These are phyloP conservation scores for Boletus coccyginus DNA, from an alignment of 768 basidiomycete genomes.

Conservation along the genomic window DNA sequence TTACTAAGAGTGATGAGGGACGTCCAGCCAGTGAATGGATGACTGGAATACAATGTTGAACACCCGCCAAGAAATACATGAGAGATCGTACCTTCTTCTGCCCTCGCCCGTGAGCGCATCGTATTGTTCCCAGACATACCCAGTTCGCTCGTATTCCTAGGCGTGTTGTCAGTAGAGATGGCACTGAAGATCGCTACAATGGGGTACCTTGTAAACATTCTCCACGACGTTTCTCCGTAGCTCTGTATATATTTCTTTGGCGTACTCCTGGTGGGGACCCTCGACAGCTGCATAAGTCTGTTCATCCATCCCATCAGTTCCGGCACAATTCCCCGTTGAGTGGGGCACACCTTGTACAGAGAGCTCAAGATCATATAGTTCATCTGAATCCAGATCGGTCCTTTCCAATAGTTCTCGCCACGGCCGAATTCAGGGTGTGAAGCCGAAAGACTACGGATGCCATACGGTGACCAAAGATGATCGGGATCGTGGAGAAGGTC, in stretches of 20 bases:
- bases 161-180: slow-evolving; percentile 4
- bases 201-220: slow-evolving; percentile 67
- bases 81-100: slow-evolving; percentile 62
- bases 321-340: neutral
- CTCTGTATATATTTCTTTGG: slow-evolving; percentile 75
- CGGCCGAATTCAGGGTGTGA: slow-evolving; percentile 86
- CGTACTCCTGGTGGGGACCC: slow-evolving; percentile 79
- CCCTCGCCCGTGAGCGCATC: slow-evolving; percentile 83
- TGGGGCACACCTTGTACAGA: slow-evolving; percentile 60
- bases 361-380: slow-evolving; percentile 87
- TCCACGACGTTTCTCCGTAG: slow-evolving; percentile 80
- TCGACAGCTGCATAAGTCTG: slow-evolving; percentile 75
- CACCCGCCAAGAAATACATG: slow-evolving; percentile 1
- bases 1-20: slow-evolving; percentile 84
- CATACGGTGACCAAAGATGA: slow-evolving; percentile 90
- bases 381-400: slow-evolving; percentile 97
- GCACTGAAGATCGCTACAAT: neutral
- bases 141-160: slow-evolving; percentile 89
- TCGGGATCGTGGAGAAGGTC: slow-evolving; percentile 76
- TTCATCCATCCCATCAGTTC: slow-evolving; percentile 4
- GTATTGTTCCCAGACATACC: slow-evolving; percentile 98
- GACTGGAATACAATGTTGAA: slow-evolving; percentile 44
- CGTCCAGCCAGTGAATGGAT: slow-evolving; percentile 98
- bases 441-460: slow-evolving; percentile 84
- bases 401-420: slow-evolving; percentile 97